Percentiles rank a stretch among this genome's conserved stretches.
These are phyloP conservation scores for Sechiopsis laciniata DNA, from an alignment of 306 rosid genomes.

Conservation along the genomic window DNA sequence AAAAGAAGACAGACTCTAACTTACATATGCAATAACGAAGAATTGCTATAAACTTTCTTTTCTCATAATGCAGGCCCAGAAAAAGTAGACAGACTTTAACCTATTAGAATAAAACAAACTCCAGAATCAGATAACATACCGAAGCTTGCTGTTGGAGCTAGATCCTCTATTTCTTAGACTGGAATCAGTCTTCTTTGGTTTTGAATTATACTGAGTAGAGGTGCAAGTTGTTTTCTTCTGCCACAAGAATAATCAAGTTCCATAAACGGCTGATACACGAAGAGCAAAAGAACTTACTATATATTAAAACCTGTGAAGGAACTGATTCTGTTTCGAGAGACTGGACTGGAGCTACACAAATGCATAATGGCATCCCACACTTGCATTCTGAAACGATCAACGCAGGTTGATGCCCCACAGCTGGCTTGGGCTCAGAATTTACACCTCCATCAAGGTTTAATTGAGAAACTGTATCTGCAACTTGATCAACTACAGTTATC, in stretches of 20 bases:
- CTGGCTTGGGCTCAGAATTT: conserved; percentile 34
- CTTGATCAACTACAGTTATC: conserved; percentile 36
- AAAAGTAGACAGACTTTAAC: background rate
- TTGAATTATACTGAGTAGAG: conserved; percentile 48
- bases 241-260: conserved; percentile 18
- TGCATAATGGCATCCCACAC: conserved; percentile 99
- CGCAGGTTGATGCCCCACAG: conserved; percentile 36
- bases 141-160: conserved; percentile 61
- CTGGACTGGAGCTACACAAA: conserved; percentile 67
- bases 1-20: background rate
- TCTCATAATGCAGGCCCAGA: background rate
- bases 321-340: conserved; percentile 36
- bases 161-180: conserved; percentile 56
- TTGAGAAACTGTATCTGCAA: conserved; percentile 55
- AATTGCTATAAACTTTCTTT: background rate
- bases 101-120: background rate
- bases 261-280: conserved; percentile 12
- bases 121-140: conserved; percentile 40
- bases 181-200: conserved; percentile 62
- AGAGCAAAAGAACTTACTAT: conserved; percentile 18
- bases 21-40: background rate
- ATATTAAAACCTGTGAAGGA: conserved; percentile 48
- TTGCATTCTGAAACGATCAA: conserved; percentile 52
- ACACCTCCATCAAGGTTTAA: conserved; percentile 44
- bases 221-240: conserved; percentile 45